phyloP scores from a whole-genome alignment of 106 monocot species.

The Dendrobium catenatum region DNA sequence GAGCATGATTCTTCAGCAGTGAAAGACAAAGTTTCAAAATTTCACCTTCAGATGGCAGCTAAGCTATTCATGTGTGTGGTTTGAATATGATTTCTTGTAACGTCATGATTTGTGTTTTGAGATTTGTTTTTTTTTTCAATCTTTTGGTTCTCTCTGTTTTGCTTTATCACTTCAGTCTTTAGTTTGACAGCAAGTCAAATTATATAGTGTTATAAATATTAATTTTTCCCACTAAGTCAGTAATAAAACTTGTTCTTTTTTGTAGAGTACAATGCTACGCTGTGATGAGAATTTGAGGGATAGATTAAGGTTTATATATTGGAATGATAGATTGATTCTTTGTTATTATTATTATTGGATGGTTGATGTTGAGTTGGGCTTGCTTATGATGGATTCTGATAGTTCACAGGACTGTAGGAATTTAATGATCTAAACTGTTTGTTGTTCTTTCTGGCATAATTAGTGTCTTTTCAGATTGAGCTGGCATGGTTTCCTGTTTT shows the following conservation, averaged over 20 bases:
- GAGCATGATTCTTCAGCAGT: slow-evolving; percentile 50
- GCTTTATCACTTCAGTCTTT: not conserved
- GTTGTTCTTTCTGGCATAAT: not conserved
- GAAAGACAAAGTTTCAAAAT: slow-evolving; percentile 36
- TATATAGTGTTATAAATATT: not conserved
- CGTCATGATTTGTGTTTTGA: not conserved
- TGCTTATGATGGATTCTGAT: not conserved
- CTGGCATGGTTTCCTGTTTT: not conserved
- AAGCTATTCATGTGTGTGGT: slow-evolving; percentile 51
- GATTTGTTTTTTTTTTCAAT: not conserved
- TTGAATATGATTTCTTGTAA: not conserved
- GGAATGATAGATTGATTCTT: not conserved
- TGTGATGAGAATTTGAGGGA: not conserved
- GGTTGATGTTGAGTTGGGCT: not conserved
- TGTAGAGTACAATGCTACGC: not conserved
- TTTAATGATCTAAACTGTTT: not conserved
- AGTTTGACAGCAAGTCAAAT: not conserved
- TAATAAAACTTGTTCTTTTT: not conserved
- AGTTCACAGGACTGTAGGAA: not conserved
- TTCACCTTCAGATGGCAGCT: slow-evolving; percentile 58
- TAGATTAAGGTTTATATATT: not conserved
- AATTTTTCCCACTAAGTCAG: not conserved
- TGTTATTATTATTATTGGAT: not conserved
- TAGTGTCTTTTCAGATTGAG: not conserved
- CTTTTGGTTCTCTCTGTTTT: not conserved